Evolutionary conservation across 352 stramenopile genomes (phyloP).

Genomic region (Phytophthora kernoviae): DNA sequence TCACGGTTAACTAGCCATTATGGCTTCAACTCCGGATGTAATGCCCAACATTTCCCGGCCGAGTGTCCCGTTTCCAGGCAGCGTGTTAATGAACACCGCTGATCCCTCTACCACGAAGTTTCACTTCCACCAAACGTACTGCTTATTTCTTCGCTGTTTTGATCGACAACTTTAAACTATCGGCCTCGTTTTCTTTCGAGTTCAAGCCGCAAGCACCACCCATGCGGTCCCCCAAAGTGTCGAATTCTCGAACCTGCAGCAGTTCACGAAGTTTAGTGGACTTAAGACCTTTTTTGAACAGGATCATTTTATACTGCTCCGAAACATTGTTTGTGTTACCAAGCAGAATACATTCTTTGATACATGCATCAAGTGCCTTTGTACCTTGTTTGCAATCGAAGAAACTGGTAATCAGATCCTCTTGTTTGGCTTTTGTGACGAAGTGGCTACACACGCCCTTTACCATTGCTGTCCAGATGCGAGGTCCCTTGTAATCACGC

Average conservation of each 20-base stretch:
- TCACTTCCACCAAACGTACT: background rate
- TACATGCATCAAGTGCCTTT: conserved; percentile 4
- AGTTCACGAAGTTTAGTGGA: conserved; percentile 10
- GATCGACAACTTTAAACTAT: background rate
- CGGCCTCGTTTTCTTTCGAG: background rate
- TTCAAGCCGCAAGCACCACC: conserved; percentile 1
- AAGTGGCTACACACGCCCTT: conserved; percentile 8
- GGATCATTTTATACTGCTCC: conserved; percentile 16
- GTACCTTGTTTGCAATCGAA: conserved; percentile 15
- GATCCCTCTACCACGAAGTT: background rate
- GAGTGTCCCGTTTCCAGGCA: conserved; percentile 9
- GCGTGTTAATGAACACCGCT: conserved; percentile 1
- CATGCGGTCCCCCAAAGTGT: conserved; percentile 4
- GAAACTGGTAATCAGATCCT: conserved; percentile 3
- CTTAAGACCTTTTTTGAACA: conserved; percentile 15
- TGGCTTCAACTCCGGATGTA: conserved; percentile 4
- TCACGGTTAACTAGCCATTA: conserved; percentile 4
- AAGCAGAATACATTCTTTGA: conserved; percentile 10
- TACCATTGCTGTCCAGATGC: conserved; percentile 5
- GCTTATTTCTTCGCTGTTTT: conserved; percentile 1
- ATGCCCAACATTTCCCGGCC: conserved; percentile 8
- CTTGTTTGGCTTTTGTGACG: conserved; percentile 8
- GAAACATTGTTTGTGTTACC: conserved; percentile 16
- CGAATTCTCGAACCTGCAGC: conserved; percentile 6
- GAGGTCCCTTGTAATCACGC: too few species aligned